Conservation (phyloP, 2,329 filamentous ascomycete species). For the Aspergillus sp. region DNA sequence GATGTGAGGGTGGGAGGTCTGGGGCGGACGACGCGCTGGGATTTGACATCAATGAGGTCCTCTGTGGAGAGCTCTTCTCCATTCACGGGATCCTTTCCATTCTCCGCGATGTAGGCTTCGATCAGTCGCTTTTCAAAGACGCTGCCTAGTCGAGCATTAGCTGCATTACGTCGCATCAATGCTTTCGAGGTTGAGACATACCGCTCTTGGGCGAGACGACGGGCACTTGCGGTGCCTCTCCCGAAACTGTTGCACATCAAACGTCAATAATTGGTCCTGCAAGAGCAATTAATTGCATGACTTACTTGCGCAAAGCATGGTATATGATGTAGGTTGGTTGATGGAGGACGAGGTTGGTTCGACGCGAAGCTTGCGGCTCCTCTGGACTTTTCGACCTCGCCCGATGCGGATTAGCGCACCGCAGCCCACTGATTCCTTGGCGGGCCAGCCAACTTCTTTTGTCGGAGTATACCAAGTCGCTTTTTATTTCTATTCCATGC, state of each 20-base stretch:
- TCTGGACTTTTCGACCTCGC: constrained; percentile 39
- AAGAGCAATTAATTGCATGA: constrained; percentile 27
- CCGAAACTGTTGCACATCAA: constrained; percentile 68
- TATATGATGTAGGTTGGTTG: constrained; percentile 26
- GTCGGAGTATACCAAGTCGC: not conserved
- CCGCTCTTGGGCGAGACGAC: constrained; percentile 94
- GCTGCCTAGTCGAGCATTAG: constrained; percentile 61
- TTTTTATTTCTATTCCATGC: not conserved
- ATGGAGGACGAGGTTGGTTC: constrained; percentile 25
- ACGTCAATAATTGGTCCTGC: constrained; percentile 19
- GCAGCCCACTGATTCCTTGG: constrained; percentile 24
- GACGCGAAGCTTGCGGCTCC: constrained; percentile 37
- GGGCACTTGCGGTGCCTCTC: constrained; percentile 91
- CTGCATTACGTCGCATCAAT: constrained; percentile 16
- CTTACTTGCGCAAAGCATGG: constrained; percentile 67
- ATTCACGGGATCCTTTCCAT: constrained; percentile 88
- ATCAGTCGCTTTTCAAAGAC: constrained; percentile 95
- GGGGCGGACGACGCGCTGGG: constrained; percentile 79
- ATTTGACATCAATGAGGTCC: constrained; percentile 85
- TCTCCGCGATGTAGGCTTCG: constrained; percentile 89
- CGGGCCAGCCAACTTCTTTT: constrained; percentile 1
- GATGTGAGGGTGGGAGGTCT: constrained; percentile 92
- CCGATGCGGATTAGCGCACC: constrained; percentile 36
- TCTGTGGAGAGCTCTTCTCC: constrained; percentile 80
- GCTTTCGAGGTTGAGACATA: constrained; percentile 48